These are phyloP conservation scores for Trichoderma simmonsii DNA, from an alignment of 2,329 filamentous ascomycete genomes.

Conservation along the genomic window DNA sequence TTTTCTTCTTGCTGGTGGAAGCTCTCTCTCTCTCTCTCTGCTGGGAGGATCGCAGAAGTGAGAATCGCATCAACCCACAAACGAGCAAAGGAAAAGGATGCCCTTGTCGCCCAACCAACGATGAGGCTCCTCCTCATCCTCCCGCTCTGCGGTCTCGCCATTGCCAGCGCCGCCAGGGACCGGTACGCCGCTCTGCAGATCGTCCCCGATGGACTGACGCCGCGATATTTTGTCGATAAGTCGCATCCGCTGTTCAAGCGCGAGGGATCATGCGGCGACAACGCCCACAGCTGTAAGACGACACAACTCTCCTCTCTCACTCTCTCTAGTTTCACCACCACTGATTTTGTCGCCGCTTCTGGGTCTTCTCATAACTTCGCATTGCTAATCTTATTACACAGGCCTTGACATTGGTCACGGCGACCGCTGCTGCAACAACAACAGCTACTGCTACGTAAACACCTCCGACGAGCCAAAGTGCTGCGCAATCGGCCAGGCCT, in stretches of 20 bases:
- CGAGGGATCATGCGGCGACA: constrained; percentile 27
- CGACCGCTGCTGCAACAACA: constrained; percentile 42
- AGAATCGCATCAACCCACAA: neutral
- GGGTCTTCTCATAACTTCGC: neutral
- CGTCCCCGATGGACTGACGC: constrained; percentile 29
- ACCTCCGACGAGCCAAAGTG: constrained; percentile 34
- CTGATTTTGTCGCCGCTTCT: too few relatives aligned
- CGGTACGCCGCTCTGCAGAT: constrained; percentile 25
- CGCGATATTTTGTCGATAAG: constrained; percentile 31
- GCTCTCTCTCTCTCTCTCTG: neutral
- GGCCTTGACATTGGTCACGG: constrained; percentile 42
- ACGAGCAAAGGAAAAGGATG: neutral
- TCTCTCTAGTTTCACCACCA: neutral
- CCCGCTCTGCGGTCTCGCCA: neutral
- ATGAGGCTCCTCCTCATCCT: constrained; percentile 15
- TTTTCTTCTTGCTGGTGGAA: neutral
- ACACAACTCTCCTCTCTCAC: neutral
- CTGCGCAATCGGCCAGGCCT: constrained; percentile 43
- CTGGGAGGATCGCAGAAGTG: neutral
- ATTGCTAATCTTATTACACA: constrained; percentile 22
- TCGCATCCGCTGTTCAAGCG: constrained; percentile 30
- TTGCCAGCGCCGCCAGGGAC: constrained; percentile 13
- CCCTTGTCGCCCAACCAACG: neutral
- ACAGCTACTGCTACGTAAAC: constrained; percentile 46
- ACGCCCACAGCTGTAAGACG: constrained; percentile 35